Evolutionary conservation across 192 early-diverging fungal species (phyloP).

Genomic region (Dispira simplex): DNA sequence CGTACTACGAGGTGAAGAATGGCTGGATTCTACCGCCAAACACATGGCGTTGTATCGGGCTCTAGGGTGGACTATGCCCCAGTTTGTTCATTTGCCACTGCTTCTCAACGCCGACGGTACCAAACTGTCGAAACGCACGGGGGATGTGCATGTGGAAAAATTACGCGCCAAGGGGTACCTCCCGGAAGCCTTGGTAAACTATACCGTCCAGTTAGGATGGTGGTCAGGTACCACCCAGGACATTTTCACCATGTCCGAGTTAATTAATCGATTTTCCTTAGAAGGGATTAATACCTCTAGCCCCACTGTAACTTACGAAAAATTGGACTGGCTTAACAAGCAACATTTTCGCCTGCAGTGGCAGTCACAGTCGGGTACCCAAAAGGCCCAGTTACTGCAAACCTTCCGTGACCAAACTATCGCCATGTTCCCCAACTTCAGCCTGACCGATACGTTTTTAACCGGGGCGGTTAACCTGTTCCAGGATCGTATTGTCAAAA

Average conservation of each 20-base stretch:
- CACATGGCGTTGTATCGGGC: conserved; percentile 72
- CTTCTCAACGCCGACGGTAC: conserved; percentile 65
- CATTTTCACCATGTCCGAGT: conserved; percentile 43
- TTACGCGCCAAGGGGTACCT: conserved; percentile 66
- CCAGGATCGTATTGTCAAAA: conserved; percentile 36
- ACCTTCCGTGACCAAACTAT: neutral
- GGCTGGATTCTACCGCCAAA: conserved; percentile 88
- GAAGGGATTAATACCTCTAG: conserved; percentile 40
- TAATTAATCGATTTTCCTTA: conserved; percentile 42
- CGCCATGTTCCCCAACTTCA: neutral
- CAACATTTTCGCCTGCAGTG: conserved; percentile 40
- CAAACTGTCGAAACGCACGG: conserved; percentile 84
- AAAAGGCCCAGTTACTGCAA: neutral
- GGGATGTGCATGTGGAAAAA: conserved; percentile 56
- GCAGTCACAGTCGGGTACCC: conserved; percentile 1
- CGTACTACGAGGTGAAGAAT: conserved; percentile 89
- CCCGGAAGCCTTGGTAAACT: conserved; percentile 75
- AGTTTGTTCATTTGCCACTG: conserved; percentile 78
- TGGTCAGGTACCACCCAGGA: conserved; percentile 38
- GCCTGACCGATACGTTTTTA: neutral
- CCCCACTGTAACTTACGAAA: conserved; percentile 45
- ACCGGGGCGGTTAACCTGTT: neutral
- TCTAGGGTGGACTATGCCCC: conserved; percentile 62
- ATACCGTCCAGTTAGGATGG: conserved; percentile 78
- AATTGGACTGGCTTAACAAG: conserved; percentile 62